A percentile compares a stretch with the other conserved stretches of the same genome.
Conservation (phyloP, 352 stramenopile genomes). For the Phytophthora sansomeana region DNA sequence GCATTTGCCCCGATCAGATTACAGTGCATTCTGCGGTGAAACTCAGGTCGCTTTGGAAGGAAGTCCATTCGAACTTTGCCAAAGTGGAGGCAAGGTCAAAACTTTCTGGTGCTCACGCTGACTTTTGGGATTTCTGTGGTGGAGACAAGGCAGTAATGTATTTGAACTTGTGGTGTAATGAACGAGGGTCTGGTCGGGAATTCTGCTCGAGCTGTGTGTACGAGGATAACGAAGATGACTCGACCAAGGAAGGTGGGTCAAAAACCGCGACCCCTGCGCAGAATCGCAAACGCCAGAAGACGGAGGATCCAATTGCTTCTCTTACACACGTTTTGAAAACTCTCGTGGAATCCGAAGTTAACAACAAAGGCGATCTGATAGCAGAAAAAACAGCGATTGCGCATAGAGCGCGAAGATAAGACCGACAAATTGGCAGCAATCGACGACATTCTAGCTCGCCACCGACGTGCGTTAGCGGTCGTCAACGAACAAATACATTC, state of each 20-base stretch:
- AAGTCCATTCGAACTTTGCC: neutral
- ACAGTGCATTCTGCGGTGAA: neutral
- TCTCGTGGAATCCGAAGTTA: neutral
- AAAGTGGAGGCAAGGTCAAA: neutral
- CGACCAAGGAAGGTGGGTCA: neutral
- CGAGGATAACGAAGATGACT: neutral
- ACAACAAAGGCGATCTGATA: neutral
- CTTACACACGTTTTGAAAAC: neutral
- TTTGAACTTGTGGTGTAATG: neutral
- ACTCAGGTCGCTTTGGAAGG: neutral
- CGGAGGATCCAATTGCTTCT: neutral
- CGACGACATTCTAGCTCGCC: neutral
- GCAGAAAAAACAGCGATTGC: neutral
- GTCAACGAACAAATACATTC: neutral
- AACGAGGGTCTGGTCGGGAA: neutral
- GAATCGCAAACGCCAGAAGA: neutral
- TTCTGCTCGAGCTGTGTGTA: neutral
- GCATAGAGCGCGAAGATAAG: neutral
- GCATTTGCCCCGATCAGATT: neutral
- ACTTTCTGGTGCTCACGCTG: neutral
- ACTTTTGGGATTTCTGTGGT: neutral
- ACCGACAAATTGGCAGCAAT: neutral
- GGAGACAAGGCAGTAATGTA: neutral
- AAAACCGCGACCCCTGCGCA: neutral
- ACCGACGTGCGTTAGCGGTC: neutral